phyloP scores from a whole-genome alignment of 2,329 filamentous ascomycete species.

The Trichophyton benhamiae region DNA sequence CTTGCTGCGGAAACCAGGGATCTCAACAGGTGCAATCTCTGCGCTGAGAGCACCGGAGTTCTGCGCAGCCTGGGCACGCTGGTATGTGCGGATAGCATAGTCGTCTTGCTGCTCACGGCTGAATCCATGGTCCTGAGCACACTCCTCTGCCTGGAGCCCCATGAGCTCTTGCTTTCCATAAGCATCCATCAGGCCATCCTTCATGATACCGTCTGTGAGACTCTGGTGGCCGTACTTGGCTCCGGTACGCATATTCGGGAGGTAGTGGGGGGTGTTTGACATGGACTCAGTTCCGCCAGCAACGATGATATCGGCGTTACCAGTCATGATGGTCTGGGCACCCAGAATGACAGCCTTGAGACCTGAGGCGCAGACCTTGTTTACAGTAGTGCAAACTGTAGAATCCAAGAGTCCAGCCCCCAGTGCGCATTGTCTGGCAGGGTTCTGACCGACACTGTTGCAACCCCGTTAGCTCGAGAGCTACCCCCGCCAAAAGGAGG shows the following conservation, averaged over 20 bases:
- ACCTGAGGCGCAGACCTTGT: slow-evolving; percentile 96
- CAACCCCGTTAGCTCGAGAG: slow-evolving; percentile 3
- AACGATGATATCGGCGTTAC: slow-evolving; percentile 83
- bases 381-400: slow-evolving; percentile 81
- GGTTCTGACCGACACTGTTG: slow-evolving; percentile 79
- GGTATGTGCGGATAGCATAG: slow-evolving; percentile 89
- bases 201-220: slow-evolving; percentile 80
- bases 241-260: slow-evolving; percentile 71
- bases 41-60: slow-evolving; percentile 66
- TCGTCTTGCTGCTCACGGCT: slow-evolving; percentile 79
- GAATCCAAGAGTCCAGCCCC: slow-evolving; percentile 70
- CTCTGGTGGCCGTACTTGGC: slow-evolving; percentile 89
- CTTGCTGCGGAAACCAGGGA: slow-evolving; percentile 82
- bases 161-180: slow-evolving; percentile 91
- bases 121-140: slow-evolving; percentile 70
- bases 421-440: slow-evolving; percentile 86
- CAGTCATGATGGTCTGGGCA: slow-evolving; percentile 94
- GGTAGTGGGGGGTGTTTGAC: slow-evolving; percentile 95
- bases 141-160: slow-evolving; percentile 87
- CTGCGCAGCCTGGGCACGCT: slow-evolving; percentile 79
- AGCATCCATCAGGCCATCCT: slow-evolving; percentile 88
- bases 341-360: slow-evolving; percentile 91
- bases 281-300: slow-evolving; percentile 96
- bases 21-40: slow-evolving; percentile 83
- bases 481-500: not conserved